phyloP scores from a whole-genome alignment of 2,329 filamentous ascomycete genomes.

The Botrytis hyacinthi region DNA sequence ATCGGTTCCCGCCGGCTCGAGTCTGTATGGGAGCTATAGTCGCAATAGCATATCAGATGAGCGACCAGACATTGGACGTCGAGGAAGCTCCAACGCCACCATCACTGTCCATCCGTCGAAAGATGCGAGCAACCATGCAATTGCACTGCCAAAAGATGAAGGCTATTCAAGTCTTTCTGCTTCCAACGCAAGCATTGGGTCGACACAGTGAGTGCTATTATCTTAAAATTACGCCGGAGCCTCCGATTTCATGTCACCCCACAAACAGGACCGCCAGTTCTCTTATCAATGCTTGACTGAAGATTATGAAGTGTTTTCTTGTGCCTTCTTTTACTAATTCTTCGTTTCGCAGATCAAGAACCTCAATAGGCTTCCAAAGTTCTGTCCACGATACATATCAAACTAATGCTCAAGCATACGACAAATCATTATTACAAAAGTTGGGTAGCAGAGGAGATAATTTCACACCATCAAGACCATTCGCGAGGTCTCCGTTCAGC shows the following conservation, averaged over 20 bases:
- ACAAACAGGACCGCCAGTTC: background rate
- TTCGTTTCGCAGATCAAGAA: constrained; percentile 28
- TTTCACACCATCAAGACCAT: constrained; percentile 37
- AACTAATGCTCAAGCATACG: constrained; percentile 40
- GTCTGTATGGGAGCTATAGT: constrained; percentile 47
- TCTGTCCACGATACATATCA: constrained; percentile 39
- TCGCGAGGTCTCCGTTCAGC: constrained; percentile 35
- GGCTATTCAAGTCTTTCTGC: constrained; percentile 40
- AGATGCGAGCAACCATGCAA: background rate
- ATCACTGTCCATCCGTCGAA: constrained; percentile 47
- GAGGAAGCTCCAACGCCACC: constrained; percentile 42
- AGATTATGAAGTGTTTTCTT: background rate
- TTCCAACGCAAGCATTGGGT: constrained; percentile 38
- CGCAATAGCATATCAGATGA: constrained; percentile 32
- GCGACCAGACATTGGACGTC: constrained; percentile 35
- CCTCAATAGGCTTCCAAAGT: constrained; percentile 36
- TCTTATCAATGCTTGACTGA: constrained; percentile 7
- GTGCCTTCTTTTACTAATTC: constrained; percentile 19
- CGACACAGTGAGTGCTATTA: constrained; percentile 35
- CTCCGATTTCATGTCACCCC: background rate
- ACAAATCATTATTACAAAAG: constrained; percentile 41
- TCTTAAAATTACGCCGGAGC: constrained; percentile 1
- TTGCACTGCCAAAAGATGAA: constrained; percentile 35
- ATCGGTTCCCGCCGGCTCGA: constrained; percentile 49
- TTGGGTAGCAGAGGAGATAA: constrained; percentile 38